These are phyloP conservation scores for Sorghum bicolor DNA, from an alignment of 176 grass and related monocot genomes.

Conservation along the genomic window Sorghum_bicolor_NCBIv3 NC_012870.2:6508501-6509000, in stretches of 20 bases:
- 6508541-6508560: slow-evolving; percentile 80
- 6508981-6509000: not conserved
- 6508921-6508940: not conserved
- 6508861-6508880: too few species aligned
- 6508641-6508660: not conserved
- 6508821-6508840: too few species aligned
- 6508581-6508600: slow-evolving; percentile 88
- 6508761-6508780: too few species aligned
- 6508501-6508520: slow-evolving; percentile 65
- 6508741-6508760: too few species aligned
- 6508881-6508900: too few species aligned
- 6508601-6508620: slow-evolving; percentile 96
- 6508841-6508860: too few species aligned
- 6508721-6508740: not conserved
- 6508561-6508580: slow-evolving; percentile 96
- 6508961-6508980: not conserved
- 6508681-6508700: not conserved
- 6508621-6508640: not conserved
- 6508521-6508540: slow-evolving; percentile 93
- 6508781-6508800: too few species aligned
- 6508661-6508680: too few species aligned
- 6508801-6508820: too few species aligned
- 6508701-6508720: not conserved
- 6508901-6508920: not conserved
- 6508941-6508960: not conserved